Conservation (phyloP, 768 basidiomycete genomes). For the Suillus occidentalis region DNA sequence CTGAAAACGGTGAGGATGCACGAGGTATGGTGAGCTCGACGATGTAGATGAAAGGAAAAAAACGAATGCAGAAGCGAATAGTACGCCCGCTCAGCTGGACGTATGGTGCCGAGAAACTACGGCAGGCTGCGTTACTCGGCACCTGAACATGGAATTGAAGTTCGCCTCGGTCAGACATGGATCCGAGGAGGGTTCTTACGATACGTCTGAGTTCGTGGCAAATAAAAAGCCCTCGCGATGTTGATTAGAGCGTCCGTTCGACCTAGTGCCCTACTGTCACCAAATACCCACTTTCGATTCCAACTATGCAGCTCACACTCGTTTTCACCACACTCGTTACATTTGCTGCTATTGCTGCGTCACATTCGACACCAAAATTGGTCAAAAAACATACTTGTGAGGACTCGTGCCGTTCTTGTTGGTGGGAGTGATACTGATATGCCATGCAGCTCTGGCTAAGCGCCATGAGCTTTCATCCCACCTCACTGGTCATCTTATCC, state of each 20-base stretch:
- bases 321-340: background rate
- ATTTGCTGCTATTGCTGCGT: background rate
- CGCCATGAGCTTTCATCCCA: background rate
- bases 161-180: background rate
- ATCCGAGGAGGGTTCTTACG: background rate
- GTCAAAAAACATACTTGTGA: background rate
- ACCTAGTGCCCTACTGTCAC: background rate
- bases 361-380: background rate
- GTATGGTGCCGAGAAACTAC: too few species aligned
- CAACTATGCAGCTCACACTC: background rate
- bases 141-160: background rate
- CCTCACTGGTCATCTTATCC: background rate
- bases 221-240: background rate
- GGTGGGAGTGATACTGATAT: background rate
- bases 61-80: too few species aligned
- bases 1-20: too few species aligned
- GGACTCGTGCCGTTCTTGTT: background rate
- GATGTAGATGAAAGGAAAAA: too few species aligned
- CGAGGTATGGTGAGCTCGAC: too few species aligned
- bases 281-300: background rate
- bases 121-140: too few species aligned
- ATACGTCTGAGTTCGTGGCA: background rate
- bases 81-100: too few species aligned
- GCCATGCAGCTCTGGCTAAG: background rate
- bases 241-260: background rate